phyloP scores from a whole-genome alignment of 148 eudicot species.

The Cornus controversa region DNA sequence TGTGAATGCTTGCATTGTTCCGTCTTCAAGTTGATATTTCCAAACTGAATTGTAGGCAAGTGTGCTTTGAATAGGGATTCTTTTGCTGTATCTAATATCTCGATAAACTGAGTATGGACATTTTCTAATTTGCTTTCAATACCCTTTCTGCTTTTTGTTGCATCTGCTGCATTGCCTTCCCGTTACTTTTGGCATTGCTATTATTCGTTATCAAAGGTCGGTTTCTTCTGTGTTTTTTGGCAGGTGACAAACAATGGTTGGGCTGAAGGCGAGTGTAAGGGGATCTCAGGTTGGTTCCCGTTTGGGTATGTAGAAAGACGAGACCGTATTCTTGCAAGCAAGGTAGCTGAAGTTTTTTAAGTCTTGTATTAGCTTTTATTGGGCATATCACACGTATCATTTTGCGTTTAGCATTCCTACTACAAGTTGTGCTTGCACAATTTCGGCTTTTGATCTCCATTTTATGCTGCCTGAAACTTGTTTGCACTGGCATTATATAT shows the following conservation, averaged over 20 bases:
- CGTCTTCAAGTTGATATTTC: not conserved
- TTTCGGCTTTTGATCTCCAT: not conserved
- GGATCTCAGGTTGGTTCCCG: slow-evolving; percentile 95
- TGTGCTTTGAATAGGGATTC: not conserved
- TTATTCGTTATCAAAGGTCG: not conserved
- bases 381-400: not conserved
- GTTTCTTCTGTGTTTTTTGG: not conserved
- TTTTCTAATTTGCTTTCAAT: no score
- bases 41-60: not conserved
- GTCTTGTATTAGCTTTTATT: not conserved
- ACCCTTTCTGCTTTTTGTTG: not conserved
- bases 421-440: not conserved
- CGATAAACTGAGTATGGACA: not conserved
- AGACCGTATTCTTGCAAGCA: slow-evolving; percentile 92
- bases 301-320: slow-evolving; percentile 90
- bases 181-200: not conserved
- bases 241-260: slow-evolving; percentile 89
- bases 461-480: not conserved
- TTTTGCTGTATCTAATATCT: not conserved
- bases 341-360: slow-evolving; percentile 78
- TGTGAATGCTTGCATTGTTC: no score
- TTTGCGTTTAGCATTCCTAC: not conserved
- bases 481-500: not conserved
- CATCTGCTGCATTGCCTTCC: not conserved
- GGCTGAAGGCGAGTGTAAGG: slow-evolving; percentile 99